phyloP scores from a whole-genome alignment of 768 basidiomycete species.

The Panellus pusillus region DNA sequence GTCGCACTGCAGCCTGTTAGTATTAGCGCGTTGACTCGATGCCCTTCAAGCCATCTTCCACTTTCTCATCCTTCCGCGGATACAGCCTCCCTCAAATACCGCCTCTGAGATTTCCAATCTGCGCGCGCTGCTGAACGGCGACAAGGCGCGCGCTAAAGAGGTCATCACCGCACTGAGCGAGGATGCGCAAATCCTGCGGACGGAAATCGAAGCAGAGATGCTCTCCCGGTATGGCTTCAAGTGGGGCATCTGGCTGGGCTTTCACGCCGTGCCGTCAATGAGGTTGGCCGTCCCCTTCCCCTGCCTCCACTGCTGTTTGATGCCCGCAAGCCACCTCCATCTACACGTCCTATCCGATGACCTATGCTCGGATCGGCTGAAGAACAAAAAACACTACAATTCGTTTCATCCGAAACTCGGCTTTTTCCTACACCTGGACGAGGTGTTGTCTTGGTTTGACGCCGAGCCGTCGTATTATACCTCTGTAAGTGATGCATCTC shows the following conservation, averaged over 20 bases:
- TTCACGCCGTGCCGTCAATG: conserved; percentile 87
- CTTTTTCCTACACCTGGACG: conserved; percentile 77
- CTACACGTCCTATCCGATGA: conserved; percentile 86
- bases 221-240: conserved; percentile 65
- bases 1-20: neutral
- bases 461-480: conserved; percentile 55
- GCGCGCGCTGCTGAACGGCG: conserved; percentile 51
- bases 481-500: conserved; percentile 37
- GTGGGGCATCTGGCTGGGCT: conserved; percentile 79
- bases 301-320: conserved; percentile 3
- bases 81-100: conserved; percentile 33
- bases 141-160: conserved; percentile 53
- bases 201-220: conserved; percentile 82
- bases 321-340: conserved; percentile 65
- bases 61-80: conserved; percentile 80
- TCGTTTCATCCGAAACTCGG: conserved; percentile 84
- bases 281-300: conserved; percentile 50
- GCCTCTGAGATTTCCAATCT: conserved; percentile 51
- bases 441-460: conserved; percentile 83
- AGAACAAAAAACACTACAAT: conserved; percentile 90
- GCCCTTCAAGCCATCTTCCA: conserved; percentile 65
- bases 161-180: conserved; percentile 53
- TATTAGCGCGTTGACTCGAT: conserved; percentile 2
- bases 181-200: conserved; percentile 55
- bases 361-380: conserved; percentile 65